Base-by-base conservation (phyloP, 2,329 filamentous ascomycete species). In the Periconia digitata region DNA sequence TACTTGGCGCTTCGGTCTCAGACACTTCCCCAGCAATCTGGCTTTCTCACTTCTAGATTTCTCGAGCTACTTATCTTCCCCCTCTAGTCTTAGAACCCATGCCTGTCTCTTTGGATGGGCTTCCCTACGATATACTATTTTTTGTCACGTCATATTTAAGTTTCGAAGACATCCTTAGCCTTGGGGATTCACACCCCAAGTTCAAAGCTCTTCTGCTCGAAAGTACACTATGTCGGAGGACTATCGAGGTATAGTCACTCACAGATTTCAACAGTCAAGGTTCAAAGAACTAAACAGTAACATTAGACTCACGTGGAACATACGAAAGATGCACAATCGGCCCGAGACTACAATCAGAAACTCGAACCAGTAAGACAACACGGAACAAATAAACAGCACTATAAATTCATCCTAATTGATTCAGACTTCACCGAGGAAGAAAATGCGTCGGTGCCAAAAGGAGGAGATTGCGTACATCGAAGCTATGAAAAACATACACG, bases 41-140 rank as follows among this genome's bases (percentile, higher is more conserved):
- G 38, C 36, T 16, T 45, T 18, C 8, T 15, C n/a, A n/a, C n/a
- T n/a, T n/a, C n/a, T n/a, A n/a, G n/a, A 16, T 47, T 32, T 39
- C 27, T 37, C 36, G 24, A 21, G n/a, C n/a, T 16, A 10, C 23
- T n/a, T 38, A 16, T 21, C 18, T 35, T 21, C 17, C 32, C 10
- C 17, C n/a, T n/a, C 6, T 27, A 23, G 18, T 18, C 17, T 27
- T 17, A 13, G 34, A 44, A 47, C 58, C 54, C 51, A 70, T 70
- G 67, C 51, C 51, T 54, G 40, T 55, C 42, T 53, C 53, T 17
- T 62, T 81, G 37, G 72, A 78, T 49, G 55, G 60, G 23, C 67
- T 89, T 12, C 85, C 86, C 0, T 84, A 81, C 60, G 86, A 89
- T 67, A 74, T 89, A n/a, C 70, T 87, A 22, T 80, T 80, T 42